Evolutionary conservation across 2,329 filamentous ascomycete genomes (phyloP).

Genomic region (Metarhizium anisopliae): DNA sequence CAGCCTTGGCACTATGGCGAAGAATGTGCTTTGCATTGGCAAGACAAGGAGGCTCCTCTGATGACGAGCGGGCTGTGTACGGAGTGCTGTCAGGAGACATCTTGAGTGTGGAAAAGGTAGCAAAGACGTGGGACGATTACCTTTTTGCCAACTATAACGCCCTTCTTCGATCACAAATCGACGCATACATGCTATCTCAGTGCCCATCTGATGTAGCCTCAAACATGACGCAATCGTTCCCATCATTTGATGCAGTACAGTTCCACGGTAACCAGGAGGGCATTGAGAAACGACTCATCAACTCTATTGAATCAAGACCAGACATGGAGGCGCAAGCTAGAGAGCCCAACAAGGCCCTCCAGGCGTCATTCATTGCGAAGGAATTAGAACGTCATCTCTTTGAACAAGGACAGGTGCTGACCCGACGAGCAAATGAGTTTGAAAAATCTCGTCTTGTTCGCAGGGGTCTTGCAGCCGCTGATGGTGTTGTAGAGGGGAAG

Average conservation of each 20-base stretch:
- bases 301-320: slow-evolving; percentile 47
- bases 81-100: slow-evolving; percentile 83
- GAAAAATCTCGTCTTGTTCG: slow-evolving; percentile 19
- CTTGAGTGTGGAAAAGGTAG: slow-evolving; percentile 65
- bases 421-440: slow-evolving; percentile 14
- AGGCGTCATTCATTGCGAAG: slow-evolving; percentile 64
- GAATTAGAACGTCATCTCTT: slow-evolving; percentile 48
- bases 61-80: slow-evolving; percentile 84
- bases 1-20: slow-evolving; percentile 58
- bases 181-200: slow-evolving; percentile 53
- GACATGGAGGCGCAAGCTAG: slow-evolving; percentile 49
- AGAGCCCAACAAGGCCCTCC: slow-evolving; percentile 63
- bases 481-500: slow-evolving; percentile 31
- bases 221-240: slow-evolving; percentile 48
- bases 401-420: slow-evolving; percentile 43
- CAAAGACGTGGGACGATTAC: slow-evolving; percentile 74
- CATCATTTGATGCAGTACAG: slow-evolving; percentile 55
- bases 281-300: slow-evolving; percentile 50
- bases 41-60: slow-evolving; percentile 58
- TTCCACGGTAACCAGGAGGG: slow-evolving; percentile 48
- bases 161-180: slow-evolving; percentile 72
- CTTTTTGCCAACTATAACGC: slow-evolving; percentile 84
- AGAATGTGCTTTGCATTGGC: slow-evolving; percentile 67
- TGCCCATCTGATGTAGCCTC: slow-evolving; percentile 45
- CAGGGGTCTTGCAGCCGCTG: slow-evolving; percentile 13